phyloP scores from a whole-genome alignment of 805 yeast species.

The Kluyveromyces wickerhamii region DNA sequence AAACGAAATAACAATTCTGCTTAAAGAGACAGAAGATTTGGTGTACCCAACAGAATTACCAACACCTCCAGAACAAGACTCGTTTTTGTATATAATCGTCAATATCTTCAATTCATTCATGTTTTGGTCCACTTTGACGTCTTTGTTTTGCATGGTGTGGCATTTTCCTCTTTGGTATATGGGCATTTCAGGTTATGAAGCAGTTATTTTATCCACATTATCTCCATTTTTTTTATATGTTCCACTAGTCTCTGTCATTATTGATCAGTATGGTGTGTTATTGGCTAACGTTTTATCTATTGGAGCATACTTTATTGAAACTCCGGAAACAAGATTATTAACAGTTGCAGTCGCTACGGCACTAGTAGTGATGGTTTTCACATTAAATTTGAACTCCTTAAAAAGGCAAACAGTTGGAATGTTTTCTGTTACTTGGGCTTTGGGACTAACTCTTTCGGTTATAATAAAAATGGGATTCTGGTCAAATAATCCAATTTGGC shows the following conservation, averaged over 20 bases:
- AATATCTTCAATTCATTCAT: slow-evolving; percentile 55
- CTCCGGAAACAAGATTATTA: slow-evolving; percentile 65
- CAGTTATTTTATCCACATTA: slow-evolving; percentile 47
- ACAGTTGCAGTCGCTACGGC: slow-evolving; percentile 58
- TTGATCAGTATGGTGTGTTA: slow-evolving; percentile 26
- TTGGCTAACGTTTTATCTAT: slow-evolving; percentile 57
- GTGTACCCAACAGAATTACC: slow-evolving; percentile 9
- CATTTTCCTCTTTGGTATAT: slow-evolving; percentile 96
- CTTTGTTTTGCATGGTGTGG: slow-evolving; percentile 85
- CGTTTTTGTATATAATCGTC: slow-evolving; percentile 29
- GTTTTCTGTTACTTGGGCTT: slow-evolving; percentile 21
- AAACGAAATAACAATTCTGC: slow-evolving; percentile 17
- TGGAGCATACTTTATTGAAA: slow-evolving; percentile 61
- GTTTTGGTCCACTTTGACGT: slow-evolving; percentile 79
- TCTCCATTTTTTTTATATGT: slow-evolving; percentile 52
- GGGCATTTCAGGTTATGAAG: slow-evolving; percentile 96
- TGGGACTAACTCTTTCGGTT: slow-evolving; percentile 70
- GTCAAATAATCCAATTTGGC: slow-evolving; percentile 95
- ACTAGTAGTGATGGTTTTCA: slow-evolving; percentile 53
- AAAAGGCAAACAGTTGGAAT: slow-evolving; percentile 17
- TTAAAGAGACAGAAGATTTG: slow-evolving; percentile 18
- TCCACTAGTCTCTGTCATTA: slow-evolving; percentile 29
- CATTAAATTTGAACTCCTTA: slow-evolving; percentile 41
- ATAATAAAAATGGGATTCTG: slow-evolving; percentile 66
- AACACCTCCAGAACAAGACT: slow-evolving; percentile 18